Evolutionary conservation across 2,329 filamentous ascomycete genomes (phyloP), one percentile per base, ranked within the genome.

Genomic region (Daldinia sp.): DNA sequence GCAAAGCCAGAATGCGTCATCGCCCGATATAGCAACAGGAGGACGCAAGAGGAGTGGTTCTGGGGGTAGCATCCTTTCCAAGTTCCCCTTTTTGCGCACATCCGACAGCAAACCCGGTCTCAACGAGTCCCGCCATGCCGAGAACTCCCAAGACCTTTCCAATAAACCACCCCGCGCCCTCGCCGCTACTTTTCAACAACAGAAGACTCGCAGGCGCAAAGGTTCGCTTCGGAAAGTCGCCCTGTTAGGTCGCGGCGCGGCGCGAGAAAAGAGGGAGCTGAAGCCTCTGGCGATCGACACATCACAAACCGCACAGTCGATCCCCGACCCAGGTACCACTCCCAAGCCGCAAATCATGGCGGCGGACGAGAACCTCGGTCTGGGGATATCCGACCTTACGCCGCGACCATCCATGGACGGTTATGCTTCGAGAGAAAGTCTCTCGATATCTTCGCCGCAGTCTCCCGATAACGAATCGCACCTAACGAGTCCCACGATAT

Each of bases 161-260:
- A 64, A 48, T 62, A 71, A 60, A 51, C 75, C 76, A 4, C 73
- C 75, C 28, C 78, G 76, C 65, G 76, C 74, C 9, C 76, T 79
- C 41, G 77, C 76, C 63, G 77, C 73, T 37, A 72, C 77, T 48
- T 75, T 76, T 28, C 77, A 78, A 63, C 85, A 83, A 68, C 82
- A 85, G 65, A 86, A 82, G 78, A 88, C 88, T 53, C 85, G 93
- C 62, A 90, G 90, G 74, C 88, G 94, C 67, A 92, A 92, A 77
- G 94, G 93, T 3, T 97, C 94, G 10, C 83, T 98, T 78, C 88
- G 94, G 67, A 97, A 97, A 80, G 93, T 93, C 10, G 94, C 93
- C 28, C 84, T 97, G 55, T 85, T 97, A 18, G 93, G 93, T 15
- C 91, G 92, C 69, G 90, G 91, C 68, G 88, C 85, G 61, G 89